phyloP scores from a whole-genome alignment of 495 filamentous ascomycete species.

The Pyrenula massariospora region DNA sequence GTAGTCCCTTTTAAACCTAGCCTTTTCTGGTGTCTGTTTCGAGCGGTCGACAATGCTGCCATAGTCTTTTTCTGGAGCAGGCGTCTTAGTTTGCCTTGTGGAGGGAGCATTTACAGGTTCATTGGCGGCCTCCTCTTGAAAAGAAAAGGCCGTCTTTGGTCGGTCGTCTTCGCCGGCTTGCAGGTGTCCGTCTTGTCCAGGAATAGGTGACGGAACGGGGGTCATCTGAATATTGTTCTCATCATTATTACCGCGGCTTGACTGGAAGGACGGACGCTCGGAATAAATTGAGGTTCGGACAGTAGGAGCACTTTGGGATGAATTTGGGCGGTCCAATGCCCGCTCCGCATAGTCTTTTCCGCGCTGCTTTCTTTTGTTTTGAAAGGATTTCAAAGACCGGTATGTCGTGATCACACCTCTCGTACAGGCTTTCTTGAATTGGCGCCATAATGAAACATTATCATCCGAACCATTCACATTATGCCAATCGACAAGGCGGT shows the following conservation, averaged over 20 bases:
- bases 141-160: slow-evolving; percentile 20
- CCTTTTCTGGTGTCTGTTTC: slow-evolving; percentile 44
- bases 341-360: slow-evolving; percentile 30
- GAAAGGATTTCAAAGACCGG: slow-evolving; percentile 34
- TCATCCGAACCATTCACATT: slow-evolving; percentile 92
- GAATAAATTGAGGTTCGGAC: slow-evolving; percentile 50
- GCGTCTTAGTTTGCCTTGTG: not conserved
- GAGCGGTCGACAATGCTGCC: slow-evolving; percentile 56
- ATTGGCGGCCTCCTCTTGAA: slow-evolving; percentile 5
- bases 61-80: slow-evolving; percentile 21
- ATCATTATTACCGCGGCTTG: slow-evolving; percentile 21
- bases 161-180: slow-evolving; percentile 17
- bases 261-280: slow-evolving; percentile 47
- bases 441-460: slow-evolving; percentile 75
- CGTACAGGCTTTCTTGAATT: slow-evolving; percentile 81
- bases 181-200: slow-evolving; percentile 20
- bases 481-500: slow-evolving; percentile 74
- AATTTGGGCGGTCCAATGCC: slow-evolving; percentile 40
- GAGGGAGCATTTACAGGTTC: not conserved
- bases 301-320: slow-evolving; percentile 49
- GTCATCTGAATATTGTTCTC: slow-evolving; percentile 79
- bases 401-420: slow-evolving; percentile 47
- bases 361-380: slow-evolving; percentile 24
- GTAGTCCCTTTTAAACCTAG: slow-evolving; percentile 78
- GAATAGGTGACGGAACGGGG: slow-evolving; percentile 72